Percentiles rank a stretch among this genome's conserved stretches.
Conservation (phyloP, 2,329 filamentous ascomycete genomes). For the Aspergillus transmontanensis region DNA sequence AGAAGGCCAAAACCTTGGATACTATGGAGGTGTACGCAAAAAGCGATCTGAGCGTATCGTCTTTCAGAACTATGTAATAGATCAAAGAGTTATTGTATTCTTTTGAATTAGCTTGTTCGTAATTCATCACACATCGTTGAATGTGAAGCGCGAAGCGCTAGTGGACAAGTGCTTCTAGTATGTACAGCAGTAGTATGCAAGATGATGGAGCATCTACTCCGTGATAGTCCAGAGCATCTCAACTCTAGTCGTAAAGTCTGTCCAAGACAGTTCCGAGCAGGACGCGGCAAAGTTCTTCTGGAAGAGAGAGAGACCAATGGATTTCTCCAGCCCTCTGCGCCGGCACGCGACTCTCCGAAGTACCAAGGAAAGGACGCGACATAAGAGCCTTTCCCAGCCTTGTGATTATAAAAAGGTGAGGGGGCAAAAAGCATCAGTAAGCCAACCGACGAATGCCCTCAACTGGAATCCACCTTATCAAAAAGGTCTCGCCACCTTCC, state of each 20-base stretch:
- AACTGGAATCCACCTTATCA: constrained; percentile 49
- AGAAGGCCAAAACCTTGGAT: constrained; percentile 44
- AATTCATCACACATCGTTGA: constrained; percentile 3
- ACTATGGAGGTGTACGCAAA: constrained; percentile 37
- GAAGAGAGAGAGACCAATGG: not conserved
- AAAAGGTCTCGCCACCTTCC: constrained; percentile 94
- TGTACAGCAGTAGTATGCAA: not conserved
- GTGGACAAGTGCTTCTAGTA: not conserved
- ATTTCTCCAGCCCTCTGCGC: not conserved
- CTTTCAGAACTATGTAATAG: not conserved
- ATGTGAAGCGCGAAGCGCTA: not conserved
- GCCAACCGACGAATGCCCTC: not conserved
- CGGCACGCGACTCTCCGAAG: not conserved
- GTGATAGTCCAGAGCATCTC: not conserved
- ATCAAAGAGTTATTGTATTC: not conserved
- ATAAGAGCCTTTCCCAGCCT: not conserved
- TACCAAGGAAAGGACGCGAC: not conserved
- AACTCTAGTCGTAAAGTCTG: not conserved
- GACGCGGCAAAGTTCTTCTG: not conserved
- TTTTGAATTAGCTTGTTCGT: constrained; percentile 1
- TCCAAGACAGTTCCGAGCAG: not conserved
- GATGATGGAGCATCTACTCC: not conserved
- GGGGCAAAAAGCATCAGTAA: not conserved
- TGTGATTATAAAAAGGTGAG: not conserved
- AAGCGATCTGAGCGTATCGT: not conserved